Percentiles rank a stretch among this genome's conserved stretches.
Evolutionary conservation across 2,329 filamentous ascomycete species (phyloP).

Genomic region (Chaetomiaceae sp.): DNA sequence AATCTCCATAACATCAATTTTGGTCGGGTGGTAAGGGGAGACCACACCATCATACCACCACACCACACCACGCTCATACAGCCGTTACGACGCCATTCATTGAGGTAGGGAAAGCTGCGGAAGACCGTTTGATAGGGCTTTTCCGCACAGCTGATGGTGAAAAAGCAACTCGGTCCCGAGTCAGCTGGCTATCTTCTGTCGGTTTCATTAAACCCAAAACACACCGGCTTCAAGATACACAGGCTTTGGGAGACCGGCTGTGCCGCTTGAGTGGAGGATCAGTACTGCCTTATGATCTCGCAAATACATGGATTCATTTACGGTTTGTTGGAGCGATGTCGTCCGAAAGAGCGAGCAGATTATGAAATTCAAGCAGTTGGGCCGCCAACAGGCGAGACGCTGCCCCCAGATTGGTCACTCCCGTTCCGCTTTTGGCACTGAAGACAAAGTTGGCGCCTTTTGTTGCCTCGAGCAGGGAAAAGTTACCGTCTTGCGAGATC

Average conservation of each 20-base stretch:
- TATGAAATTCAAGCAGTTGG: not conserved
- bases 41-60: too few relatives aligned
- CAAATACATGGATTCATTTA: too few relatives aligned
- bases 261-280: conserved; percentile 18
- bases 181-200: not conserved
- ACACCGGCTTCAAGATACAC: conserved; percentile 11
- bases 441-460: too few relatives aligned
- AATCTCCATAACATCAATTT: conserved; percentile 10
- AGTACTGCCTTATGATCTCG: conserved; percentile 1
- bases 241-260: conserved; percentile 15
- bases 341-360: not conserved
- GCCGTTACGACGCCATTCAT: conserved; percentile 13
- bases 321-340: not conserved
- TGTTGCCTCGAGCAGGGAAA: too few relatives aligned
- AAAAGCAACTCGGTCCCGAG: too few relatives aligned
- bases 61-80: conserved; percentile 11
- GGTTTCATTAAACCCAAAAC: conserved; percentile 9
- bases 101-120: conserved; percentile 9
- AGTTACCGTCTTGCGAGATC: too few relatives aligned
- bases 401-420: too few relatives aligned
- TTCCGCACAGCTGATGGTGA: not conserved
- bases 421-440: too few relatives aligned
- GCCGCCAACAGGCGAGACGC: too few relatives aligned
- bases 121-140: conserved; percentile 7
- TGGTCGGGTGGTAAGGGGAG: conserved; percentile 11